Evolutionary conservation across 768 basidiomycete species (phyloP).

Genomic region (Russula griseocarnosa): DNA sequence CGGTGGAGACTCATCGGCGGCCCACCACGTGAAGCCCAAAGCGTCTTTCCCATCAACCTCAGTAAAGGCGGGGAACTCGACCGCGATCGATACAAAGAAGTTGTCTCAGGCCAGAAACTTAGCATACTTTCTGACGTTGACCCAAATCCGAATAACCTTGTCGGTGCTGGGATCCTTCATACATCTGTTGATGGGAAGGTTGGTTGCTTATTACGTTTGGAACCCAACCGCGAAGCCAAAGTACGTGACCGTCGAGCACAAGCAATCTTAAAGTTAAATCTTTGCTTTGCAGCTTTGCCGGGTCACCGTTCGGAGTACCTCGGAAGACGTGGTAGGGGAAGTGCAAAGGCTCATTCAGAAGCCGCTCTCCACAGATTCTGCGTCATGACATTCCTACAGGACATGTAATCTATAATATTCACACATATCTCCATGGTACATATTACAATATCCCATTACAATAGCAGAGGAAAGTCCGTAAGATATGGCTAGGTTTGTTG

Average conservation of each 20-base stretch:
- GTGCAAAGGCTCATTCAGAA: conserved; percentile 52
- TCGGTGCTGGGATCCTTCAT: conserved; percentile 94
- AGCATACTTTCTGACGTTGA: conserved; percentile 82
- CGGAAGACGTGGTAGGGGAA: conserved; percentile 78
- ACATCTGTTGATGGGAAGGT: conserved; percentile 91
- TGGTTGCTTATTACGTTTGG: conserved; percentile 86
- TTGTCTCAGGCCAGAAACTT: conserved; percentile 73
- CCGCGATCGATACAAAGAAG: conserved; percentile 62
- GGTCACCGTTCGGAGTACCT: conserved; percentile 90
- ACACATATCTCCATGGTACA: conserved; percentile 20
- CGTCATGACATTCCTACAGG: conserved; percentile 23
- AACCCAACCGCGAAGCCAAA: conserved; percentile 96
- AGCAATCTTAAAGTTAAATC: neutral
- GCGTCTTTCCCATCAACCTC: conserved; percentile 76
- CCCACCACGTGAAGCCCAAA: conserved; percentile 86
- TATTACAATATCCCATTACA: conserved; percentile 23
- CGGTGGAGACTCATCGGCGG: conserved; percentile 98
- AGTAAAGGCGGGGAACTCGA: conserved; percentile 70
- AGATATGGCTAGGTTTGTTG: neutral
- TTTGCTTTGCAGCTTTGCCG: conserved; percentile 66
- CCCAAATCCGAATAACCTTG: conserved; percentile 89
- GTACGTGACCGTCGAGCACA: conserved; percentile 41
- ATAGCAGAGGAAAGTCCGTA: conserved; percentile 6
- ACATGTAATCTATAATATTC: conserved; percentile 21
- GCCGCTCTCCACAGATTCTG: conserved; percentile 36